Evolutionary conservation across 2,329 filamentous ascomycete genomes (phyloP).

Genomic region (Penicillium corylophilum): DNA sequence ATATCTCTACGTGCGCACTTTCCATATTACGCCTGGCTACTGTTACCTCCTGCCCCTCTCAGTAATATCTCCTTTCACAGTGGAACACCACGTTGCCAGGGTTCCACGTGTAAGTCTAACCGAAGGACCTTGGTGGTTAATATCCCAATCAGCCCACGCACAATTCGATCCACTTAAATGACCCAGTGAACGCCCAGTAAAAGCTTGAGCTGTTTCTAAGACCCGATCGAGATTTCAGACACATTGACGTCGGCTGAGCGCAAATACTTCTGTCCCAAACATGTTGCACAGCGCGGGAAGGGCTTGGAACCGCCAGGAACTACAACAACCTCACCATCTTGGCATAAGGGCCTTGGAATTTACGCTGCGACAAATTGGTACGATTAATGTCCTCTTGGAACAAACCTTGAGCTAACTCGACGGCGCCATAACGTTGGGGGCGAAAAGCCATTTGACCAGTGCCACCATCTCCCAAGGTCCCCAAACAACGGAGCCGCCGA

Average conservation of each 20-base stretch:
- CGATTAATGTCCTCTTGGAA: too few species aligned
- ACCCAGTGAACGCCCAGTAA: background rate
- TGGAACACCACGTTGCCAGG: background rate
- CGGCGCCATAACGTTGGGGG: background rate
- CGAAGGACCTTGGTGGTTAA: slow-evolving; percentile 24
- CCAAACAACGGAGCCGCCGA: background rate
- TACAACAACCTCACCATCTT: background rate
- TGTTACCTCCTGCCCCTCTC: background rate
- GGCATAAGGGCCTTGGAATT: background rate
- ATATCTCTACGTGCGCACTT: background rate
- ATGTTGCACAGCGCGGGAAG: background rate
- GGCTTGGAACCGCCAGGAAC: background rate
- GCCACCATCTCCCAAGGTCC: background rate
- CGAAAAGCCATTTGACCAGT: background rate
- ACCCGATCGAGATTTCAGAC: slow-evolving; percentile 1
- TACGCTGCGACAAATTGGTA: background rate
- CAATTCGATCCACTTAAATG: slow-evolving; percentile 1
- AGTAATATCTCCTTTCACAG: background rate
- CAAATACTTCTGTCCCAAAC: background rate
- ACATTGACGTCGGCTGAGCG: background rate
- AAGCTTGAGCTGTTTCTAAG: slow-evolving; percentile 2
- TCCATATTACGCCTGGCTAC: background rate
- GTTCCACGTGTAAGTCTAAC: slow-evolving; percentile 8
- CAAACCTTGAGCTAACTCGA: background rate
- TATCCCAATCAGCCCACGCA: slow-evolving; percentile 13